Evolutionary conservation across 2,329 filamentous ascomycete species (phyloP), one percentile per base, ranked within the genome.

Genomic region (Aspergillus aculeatinus): DNA sequence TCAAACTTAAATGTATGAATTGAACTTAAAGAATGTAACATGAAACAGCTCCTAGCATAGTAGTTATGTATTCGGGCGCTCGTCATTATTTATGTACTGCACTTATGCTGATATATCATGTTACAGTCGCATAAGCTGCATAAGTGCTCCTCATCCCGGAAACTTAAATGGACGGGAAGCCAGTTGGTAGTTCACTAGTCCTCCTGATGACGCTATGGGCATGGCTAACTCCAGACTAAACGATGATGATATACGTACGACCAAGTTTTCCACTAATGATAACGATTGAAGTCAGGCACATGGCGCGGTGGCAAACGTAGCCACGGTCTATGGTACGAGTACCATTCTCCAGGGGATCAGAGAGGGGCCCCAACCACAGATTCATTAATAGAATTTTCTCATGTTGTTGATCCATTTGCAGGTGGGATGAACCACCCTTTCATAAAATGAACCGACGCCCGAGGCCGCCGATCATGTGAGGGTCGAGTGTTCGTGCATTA

Each of bases 391-490:
- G 14, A n/a, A 29, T 10, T 55, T 21, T 47, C 42, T 31, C 53
- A 27, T 42, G 12, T 33, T 7, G 23, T n/a, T 29, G 16, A 50
- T 33, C 33, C 55, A 44, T 48, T 44, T 35, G 51, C 57, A 50
- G 48, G 58, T 57, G 61, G 33, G 55, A 63, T 49, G 55, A 61
- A 55, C 60, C 57, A 58, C 55, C 56, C 55, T 39, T 42, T 59
- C 61, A 62, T 58, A 60, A 63, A 54, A 61, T 61, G 58, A 35
- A 60, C 55, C 60, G 50, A 60, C 58, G 50, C 62, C 60, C 58
- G 57, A 57, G 31, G 35, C 58, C 58, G 55, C 66, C 59, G 67
- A 69, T 69, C 67, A 69, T 69, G 66, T 68, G 66, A 67, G 65
- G 51, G 58, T 60, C 54, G 54, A 60, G 57, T 23, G 48, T 50